Conservation (phyloP, 768 basidiomycete species). For the Jaapia argillacea region DNA sequence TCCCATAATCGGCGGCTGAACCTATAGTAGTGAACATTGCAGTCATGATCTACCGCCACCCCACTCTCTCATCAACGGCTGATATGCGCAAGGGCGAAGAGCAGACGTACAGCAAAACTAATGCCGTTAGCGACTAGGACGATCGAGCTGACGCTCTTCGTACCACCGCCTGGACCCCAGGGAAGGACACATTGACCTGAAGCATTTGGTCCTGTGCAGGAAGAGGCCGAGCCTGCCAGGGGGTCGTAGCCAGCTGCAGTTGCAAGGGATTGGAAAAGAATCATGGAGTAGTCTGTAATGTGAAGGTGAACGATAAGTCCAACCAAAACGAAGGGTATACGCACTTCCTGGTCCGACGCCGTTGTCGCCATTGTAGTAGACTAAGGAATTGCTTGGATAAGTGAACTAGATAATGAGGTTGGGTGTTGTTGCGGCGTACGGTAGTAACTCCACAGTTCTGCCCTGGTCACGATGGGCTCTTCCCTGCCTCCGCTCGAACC, state of each 20-base stretch:
- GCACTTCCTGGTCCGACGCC: slow-evolving; percentile 53
- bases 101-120: slow-evolving; percentile 51
- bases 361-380: slow-evolving; percentile 78
- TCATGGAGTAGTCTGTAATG: slow-evolving; percentile 45
- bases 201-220: slow-evolving; percentile 43
- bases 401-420: slow-evolving; percentile 2
- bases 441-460: slow-evolving; percentile 77
- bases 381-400: no score
- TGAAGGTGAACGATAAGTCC: neutral
- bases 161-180: slow-evolving; percentile 55
- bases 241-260: slow-evolving; percentile 71
- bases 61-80: no score
- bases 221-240: slow-evolving; percentile 54
- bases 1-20: slow-evolving; percentile 64
- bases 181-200: slow-evolving; percentile 74
- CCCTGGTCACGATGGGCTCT: slow-evolving; percentile 63
- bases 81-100: no score
- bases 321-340: neutral
- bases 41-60: slow-evolving; percentile 55
- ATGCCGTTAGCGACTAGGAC: slow-evolving; percentile 72
- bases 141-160: slow-evolving; percentile 65
- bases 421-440: slow-evolving; percentile 27
- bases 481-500: slow-evolving; percentile 15
- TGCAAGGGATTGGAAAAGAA: slow-evolving; percentile 64
- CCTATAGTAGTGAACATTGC: slow-evolving; percentile 67